A percentile compares a stretch with the other conserved stretches of the same genome.
Evolutionary conservation across 148 eudicot genomes (phyloP).

Genomic region (Salicornia ramosissima): DNA sequence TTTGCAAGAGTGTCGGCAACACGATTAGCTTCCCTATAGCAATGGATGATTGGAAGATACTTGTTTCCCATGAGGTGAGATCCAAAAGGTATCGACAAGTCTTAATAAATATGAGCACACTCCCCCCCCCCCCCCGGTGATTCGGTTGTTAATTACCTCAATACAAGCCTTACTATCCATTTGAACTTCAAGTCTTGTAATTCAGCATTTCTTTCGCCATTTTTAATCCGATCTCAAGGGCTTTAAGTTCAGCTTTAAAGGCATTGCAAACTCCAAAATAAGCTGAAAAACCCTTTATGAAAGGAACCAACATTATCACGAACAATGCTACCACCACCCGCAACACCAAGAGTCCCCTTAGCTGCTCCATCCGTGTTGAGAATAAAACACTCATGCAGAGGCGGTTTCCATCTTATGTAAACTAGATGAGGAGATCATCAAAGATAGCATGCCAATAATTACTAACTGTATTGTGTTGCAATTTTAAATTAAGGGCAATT

Average conservation of each 20-base stretch:
- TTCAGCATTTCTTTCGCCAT: not conserved
- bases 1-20: too few relatives aligned
- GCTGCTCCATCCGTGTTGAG: not conserved
- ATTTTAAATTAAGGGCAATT: too few relatives aligned
- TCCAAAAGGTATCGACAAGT: too few relatives aligned
- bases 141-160: too few relatives aligned
- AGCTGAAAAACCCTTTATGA: not conserved
- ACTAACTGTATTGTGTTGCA: too few relatives aligned
- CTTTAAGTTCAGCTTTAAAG: not conserved
- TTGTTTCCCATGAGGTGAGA: too few relatives aligned
- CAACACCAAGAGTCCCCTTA: not conserved
- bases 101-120: too few relatives aligned
- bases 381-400: not conserved
- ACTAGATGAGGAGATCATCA: not conserved
- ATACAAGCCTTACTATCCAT: not conserved
- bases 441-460: too few relatives aligned
- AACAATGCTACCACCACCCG: not conserved
- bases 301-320: not conserved
- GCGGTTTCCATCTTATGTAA: not conserved
- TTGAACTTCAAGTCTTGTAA: not conserved
- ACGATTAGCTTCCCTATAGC: too few relatives aligned
- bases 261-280: not conserved
- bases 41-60: too few relatives aligned
- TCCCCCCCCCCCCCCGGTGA: too few relatives aligned
- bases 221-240: not conserved